Evolutionary conservation across 2,329 filamentous ascomycete species (phyloP), one percentile per base, ranked within the genome.

Genomic region (Fusarium protoensiforme): DNA sequence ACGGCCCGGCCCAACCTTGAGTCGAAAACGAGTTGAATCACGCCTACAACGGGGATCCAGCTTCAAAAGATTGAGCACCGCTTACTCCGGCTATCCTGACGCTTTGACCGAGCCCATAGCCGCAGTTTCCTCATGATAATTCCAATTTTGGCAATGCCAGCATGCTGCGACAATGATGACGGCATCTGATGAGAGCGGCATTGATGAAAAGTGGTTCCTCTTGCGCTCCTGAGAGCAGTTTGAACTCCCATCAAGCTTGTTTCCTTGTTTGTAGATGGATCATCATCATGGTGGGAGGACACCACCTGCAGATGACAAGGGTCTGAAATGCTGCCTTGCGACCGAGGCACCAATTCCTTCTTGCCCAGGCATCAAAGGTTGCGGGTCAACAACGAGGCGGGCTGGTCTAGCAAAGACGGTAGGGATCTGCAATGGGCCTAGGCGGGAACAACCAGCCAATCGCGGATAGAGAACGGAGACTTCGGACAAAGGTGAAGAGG

Each of bases 211-310:
- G 69, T 69, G 69, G 69, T 64, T 68, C 46, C 24, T 51, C 46
- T 35, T 31, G 36, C 53, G 51, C 48, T 58, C 35, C 24, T 51
- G 41, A 51, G 29, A 41, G 58, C 36, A 33, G 46, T 53, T 63
- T 56, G 61, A 39, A 48, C 67, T 68, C 56, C 61, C 41, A 62
- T 33, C 33, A 39, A 74, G 72, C 72, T 74, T 24, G 36, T 70
- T 76, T 72, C 73, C 70, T 73, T 65, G 68, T 72, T 74, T 43
- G 71, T 74, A 18, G 46, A 65, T 24, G 38, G 71, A 68, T 70
- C 72, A 39, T 61, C 63, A 38, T 54, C 57, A 65, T 65, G 57
- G 60, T 71, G 63, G 68, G 65, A 67, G 63, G 48, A 71, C 36
- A 66, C 27, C 36, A 31, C 63, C 39, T 41, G 53, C 66, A 69